Evolutionary conservation across 345 rosid genomes (phyloP).

Genomic region (Combretum micranthum): DNA sequence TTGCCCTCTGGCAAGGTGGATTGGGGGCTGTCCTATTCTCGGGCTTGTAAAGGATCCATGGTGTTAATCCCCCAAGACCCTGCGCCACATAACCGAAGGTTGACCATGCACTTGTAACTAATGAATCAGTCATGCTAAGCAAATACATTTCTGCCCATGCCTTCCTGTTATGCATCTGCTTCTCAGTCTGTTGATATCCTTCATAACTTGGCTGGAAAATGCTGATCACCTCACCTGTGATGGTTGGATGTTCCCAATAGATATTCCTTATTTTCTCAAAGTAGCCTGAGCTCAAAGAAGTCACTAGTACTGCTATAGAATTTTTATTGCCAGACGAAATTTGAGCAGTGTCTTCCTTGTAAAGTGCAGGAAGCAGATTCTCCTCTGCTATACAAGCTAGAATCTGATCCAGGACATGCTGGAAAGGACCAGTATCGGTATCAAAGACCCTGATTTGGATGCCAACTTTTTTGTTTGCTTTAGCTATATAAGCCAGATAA

Average conservation of each 20-base stretch:
- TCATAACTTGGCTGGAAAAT: conserved; percentile 70
- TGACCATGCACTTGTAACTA: conserved; percentile 70
- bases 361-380: conserved; percentile 47
- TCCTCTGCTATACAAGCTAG: conserved; percentile 40
- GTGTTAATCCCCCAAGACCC: conserved; percentile 61
- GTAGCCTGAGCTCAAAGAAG: conserved; percentile 51
- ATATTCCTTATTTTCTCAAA: conserved; percentile 39
- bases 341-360: conserved; percentile 16
- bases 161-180: conserved; percentile 42
- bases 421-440: conserved; percentile 38
- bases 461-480: conserved; percentile 56
- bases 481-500: conserved; percentile 43
- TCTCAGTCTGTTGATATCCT: conserved; percentile 48
- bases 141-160: conserved; percentile 70
- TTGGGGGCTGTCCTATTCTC: conserved; percentile 52
- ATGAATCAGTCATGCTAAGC: conserved; percentile 44
- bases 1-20: conserved; percentile 53
- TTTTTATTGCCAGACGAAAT: conserved; percentile 11
- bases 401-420: conserved; percentile 58
- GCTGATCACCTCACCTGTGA: conserved; percentile 41
- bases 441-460: conserved; percentile 59
- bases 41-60: conserved; percentile 55
- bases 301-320: conserved; percentile 48
- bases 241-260: conserved; percentile 57
- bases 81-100: conserved; percentile 79